Percentiles rank a stretch among this genome's conserved stretches.
phyloP scores from a whole-genome alignment of 208 protist species.

The Trypanosoma scelopori region DNA sequence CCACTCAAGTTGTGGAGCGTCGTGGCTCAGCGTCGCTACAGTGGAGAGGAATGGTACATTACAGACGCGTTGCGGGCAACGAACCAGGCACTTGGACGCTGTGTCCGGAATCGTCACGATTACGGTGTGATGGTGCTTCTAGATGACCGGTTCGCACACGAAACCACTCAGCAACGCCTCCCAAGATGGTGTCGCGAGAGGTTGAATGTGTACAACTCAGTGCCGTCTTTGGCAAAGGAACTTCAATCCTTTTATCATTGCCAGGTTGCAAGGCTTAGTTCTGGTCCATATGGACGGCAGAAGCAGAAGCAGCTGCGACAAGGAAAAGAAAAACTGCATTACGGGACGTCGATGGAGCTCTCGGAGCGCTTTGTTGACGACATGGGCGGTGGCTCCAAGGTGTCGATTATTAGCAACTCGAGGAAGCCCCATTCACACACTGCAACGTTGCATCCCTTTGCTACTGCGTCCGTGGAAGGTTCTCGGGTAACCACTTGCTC shows the following conservation, averaged over 20 bases:
- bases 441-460: slow-evolving; percentile 1
- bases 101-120: slow-evolving; percentile 93
- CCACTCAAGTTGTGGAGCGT: slow-evolving; percentile 62
- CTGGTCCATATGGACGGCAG: background rate
- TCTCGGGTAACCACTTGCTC: slow-evolving; percentile 12
- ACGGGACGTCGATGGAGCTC: background rate
- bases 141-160: slow-evolving; percentile 84
- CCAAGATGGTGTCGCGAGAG: slow-evolving; percentile 60
- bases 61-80: slow-evolving; percentile 89
- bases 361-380: background rate
- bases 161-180: slow-evolving; percentile 32
- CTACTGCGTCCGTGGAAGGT: background rate
- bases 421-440: background rate
- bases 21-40: slow-evolving; percentile 55
- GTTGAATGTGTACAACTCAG: slow-evolving; percentile 30
- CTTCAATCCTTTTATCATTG: slow-evolving; percentile 16
- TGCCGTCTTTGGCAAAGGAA: slow-evolving; percentile 7
- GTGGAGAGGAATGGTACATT: slow-evolving; percentile 89
- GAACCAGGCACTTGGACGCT: slow-evolving; percentile 96
- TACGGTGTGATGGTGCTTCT: slow-evolving; percentile 94
- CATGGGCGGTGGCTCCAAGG: background rate
- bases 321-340: background rate
- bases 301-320: background rate
- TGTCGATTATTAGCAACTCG: background rate
- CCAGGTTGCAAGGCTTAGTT: background rate